A percentile compares a stretch with the other conserved stretches of the same genome.
These are phyloP conservation scores for Xerocomellus chrysenteron DNA, from an alignment of 768 basidiomycete genomes.

Conservation along the genomic window DNA sequence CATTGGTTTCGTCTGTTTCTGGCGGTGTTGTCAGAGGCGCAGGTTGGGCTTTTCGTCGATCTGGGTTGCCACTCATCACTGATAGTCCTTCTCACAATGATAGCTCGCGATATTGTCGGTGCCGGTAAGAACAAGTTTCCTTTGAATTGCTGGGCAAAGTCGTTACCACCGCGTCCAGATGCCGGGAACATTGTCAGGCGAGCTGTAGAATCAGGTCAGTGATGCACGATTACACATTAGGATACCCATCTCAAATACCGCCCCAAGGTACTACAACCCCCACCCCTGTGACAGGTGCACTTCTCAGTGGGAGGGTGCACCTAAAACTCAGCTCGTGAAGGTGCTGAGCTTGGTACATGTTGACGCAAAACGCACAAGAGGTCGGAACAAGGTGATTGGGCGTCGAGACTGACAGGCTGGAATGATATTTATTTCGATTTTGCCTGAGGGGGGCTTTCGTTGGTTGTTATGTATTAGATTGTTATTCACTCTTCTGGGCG, in stretches of 20 bases:
- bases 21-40: constrained; percentile 1
- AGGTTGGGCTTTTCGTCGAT: constrained; percentile 6
- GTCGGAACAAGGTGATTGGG: neutral
- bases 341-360: neutral
- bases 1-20: constrained; percentile 4
- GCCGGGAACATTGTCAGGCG: neutral
- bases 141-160: neutral
- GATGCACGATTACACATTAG: neutral
- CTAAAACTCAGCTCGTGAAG: constrained; percentile 7
- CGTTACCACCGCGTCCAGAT: neutral
- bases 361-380: neutral
- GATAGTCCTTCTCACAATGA: neutral
- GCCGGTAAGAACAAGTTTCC: neutral
- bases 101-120: neutral
- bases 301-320: constrained; percentile 8
- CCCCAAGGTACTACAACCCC: neutral
- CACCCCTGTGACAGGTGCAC: constrained; percentile 2
- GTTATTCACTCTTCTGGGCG: neutral
- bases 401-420: neutral
- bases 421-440: neutral
- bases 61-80: neutral
- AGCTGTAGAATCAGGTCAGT: constrained; percentile 8
- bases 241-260: neutral
- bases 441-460: neutral
- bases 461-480: neutral